Conservation (phyloP, 345 rosid species). For the Triadica sebifera region DNA sequence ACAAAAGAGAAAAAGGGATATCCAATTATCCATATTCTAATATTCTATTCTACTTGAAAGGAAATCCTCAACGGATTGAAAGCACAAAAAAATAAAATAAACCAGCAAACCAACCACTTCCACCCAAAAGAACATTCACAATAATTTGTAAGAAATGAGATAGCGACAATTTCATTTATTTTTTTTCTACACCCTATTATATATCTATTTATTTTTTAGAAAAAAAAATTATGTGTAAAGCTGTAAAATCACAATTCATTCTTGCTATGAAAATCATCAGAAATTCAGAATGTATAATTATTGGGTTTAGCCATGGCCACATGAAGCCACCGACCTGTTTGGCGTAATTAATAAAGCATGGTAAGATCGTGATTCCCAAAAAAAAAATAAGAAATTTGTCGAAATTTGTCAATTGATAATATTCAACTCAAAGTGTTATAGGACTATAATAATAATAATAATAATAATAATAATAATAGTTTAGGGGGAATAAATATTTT, state of each 20-base stretch:
- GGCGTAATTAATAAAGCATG: background rate
- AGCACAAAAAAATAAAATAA: no score
- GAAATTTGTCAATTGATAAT: background rate
- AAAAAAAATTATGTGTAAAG: no score
- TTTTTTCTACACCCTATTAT: background rate
- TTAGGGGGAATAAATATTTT: no score
- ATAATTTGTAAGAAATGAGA: background rate
- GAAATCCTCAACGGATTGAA: background rate
- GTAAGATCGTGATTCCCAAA: no score
- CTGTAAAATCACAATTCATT: no score
- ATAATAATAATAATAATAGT: no score
- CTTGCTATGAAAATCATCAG: no score
- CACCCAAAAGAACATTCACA: conserved; percentile 11
- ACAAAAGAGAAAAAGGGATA: conserved; percentile 11
- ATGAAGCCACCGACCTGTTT: conserved; percentile 23
- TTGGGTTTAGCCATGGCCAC: conserved; percentile 13
- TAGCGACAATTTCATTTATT: background rate
- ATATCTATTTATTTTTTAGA: no score
- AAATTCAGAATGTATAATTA: no score
- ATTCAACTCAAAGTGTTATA: no score
- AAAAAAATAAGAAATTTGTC: background rate
- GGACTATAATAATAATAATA: no score
- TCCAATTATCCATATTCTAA: background rate
- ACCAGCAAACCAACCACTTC: background rate
- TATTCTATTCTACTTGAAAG: background rate